Percentiles rank a stretch among this genome's conserved stretches.
These are phyloP conservation scores for Cytospora piceicola DNA, from an alignment of 2,329 filamentous ascomycete genomes.

Conservation along the genomic window DNA sequence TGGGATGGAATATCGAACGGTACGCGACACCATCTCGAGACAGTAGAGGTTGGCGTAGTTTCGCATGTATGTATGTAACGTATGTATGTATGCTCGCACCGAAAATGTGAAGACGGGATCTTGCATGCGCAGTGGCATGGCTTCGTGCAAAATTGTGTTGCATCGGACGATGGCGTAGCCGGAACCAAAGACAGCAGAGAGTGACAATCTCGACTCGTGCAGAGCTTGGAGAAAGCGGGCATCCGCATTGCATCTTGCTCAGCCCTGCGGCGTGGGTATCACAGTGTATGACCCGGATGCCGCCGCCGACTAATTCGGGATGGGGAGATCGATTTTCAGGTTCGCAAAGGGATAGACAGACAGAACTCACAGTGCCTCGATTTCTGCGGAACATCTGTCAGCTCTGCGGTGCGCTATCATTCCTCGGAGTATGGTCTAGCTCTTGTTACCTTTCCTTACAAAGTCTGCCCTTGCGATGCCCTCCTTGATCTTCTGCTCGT, in stretches of 20 bases:
- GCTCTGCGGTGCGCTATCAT: neutral
- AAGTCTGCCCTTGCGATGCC: slow-evolving; percentile 81
- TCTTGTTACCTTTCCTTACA: slow-evolving; percentile 77
- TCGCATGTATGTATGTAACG: slow-evolving; percentile 23
- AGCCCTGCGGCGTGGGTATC: neutral
- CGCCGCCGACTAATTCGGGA: neutral
- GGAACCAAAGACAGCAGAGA: neutral
- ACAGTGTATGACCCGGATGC: neutral
- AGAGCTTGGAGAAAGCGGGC: neutral
- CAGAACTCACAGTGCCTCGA: slow-evolving; percentile 83
- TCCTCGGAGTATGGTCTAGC: neutral
- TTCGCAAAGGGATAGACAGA: neutral
- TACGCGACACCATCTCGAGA: neutral
- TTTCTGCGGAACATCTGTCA: slow-evolving; percentile 59
- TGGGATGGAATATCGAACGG: neutral
- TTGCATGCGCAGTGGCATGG: slow-evolving; percentile 7
- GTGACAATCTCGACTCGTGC: neutral
- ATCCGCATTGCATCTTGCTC: neutral
- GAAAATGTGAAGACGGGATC: slow-evolving; percentile 10
- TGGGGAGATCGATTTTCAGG: neutral
- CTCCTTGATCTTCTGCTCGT: slow-evolving; percentile 75
- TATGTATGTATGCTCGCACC: slow-evolving; percentile 14
- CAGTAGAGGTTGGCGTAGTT: neutral
- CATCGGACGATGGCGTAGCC: slow-evolving; percentile 6
- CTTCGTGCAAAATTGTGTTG: slow-evolving; percentile 11